Conservation (phyloP, 2,329 filamentous ascomycete species). For the Penicillium sp. region DNA sequence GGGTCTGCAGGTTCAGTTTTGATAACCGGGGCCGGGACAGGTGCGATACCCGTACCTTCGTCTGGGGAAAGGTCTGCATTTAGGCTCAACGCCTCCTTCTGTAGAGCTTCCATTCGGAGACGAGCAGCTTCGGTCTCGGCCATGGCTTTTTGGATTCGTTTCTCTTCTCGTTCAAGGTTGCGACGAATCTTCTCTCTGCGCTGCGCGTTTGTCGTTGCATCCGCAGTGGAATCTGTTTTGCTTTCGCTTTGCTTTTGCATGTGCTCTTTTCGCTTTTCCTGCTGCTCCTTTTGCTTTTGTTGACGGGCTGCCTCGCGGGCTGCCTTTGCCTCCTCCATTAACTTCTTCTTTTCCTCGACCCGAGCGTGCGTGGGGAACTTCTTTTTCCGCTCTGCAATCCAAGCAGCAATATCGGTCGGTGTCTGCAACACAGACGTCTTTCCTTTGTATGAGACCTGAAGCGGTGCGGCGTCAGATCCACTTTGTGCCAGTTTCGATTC, state of each 20-base stretch:
- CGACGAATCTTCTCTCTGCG: slow-evolving; percentile 35
- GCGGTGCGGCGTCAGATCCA: slow-evolving; percentile 17
- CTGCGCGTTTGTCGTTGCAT: slow-evolving; percentile 32
- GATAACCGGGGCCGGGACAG: background rate
- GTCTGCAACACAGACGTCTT: slow-evolving; percentile 46
- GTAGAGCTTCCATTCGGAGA: slow-evolving; percentile 27
- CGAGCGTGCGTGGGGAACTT: slow-evolving; percentile 72
- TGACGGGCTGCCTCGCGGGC: slow-evolving; percentile 32
- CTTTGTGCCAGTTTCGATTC: slow-evolving; percentile 34
- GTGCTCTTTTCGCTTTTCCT: slow-evolving; percentile 13
- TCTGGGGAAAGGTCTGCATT: background rate
- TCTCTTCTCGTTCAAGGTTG: slow-evolving; percentile 59
- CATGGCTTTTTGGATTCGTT: slow-evolving; percentile 38
- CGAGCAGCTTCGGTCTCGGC: slow-evolving; percentile 35
- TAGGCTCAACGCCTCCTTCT: slow-evolving; percentile 18
- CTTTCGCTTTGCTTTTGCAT: slow-evolving; percentile 20
- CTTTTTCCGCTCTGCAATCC: slow-evolving; percentile 70
- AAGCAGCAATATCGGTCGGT: slow-evolving; percentile 62
- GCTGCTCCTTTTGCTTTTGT: slow-evolving; percentile 34
- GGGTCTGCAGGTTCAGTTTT: background rate
- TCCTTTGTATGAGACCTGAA: slow-evolving; percentile 51
- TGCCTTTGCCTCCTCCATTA: slow-evolving; percentile 54
- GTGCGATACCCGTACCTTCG: background rate
- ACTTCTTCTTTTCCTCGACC: slow-evolving; percentile 53
- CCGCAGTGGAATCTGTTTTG: slow-evolving; percentile 20